Percentiles rank a stretch among this genome's conserved stretches.
phyloP scores from a whole-genome alignment of 1,284 basidiomycete species.

The Takashimella tepidaria region DNA sequence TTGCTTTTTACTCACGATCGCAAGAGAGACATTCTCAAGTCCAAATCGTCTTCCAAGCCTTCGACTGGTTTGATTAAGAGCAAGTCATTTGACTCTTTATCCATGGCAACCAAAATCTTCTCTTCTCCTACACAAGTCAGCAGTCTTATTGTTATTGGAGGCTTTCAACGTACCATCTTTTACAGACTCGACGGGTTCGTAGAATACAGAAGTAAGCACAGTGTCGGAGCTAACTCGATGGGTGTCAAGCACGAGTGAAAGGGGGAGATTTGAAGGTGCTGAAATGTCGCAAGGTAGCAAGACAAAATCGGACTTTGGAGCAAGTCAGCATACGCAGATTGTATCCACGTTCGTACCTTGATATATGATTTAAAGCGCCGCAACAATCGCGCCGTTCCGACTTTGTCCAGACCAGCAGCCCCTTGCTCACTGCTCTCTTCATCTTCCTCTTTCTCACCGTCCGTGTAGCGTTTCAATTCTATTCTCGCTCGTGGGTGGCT shows the following conservation, averaged over 20 bases:
- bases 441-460: conserved; percentile 40
- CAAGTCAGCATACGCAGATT: neutral
- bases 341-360: conserved; percentile 25
- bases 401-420: conserved; percentile 16
- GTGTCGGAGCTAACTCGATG: conserved; percentile 70
- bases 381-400: conserved; percentile 45
- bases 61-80: conserved; percentile 64
- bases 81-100: conserved; percentile 56
- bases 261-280: conserved; percentile 64
- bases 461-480: conserved; percentile 31
- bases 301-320: conserved; percentile 65
- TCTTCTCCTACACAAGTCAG: conserved; percentile 32
- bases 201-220: conserved; percentile 74
- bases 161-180: conserved; percentile 39
- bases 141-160: neutral
- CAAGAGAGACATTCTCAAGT: conserved; percentile 66
- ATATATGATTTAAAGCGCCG: conserved; percentile 40
- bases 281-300: conserved; percentile 88
- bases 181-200: conserved; percentile 53
- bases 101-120: conserved; percentile 39
- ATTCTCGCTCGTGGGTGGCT: conserved; percentile 31
- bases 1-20: conserved; percentile 51
- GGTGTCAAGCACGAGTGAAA: conserved; percentile 69
- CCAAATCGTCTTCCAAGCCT: conserved; percentile 62
- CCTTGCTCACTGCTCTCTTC: conserved; percentile 18